Evolutionary conservation across 1,139 yeast species (phyloP).

Genomic region (Sugiyamaella castrensis): DNA sequence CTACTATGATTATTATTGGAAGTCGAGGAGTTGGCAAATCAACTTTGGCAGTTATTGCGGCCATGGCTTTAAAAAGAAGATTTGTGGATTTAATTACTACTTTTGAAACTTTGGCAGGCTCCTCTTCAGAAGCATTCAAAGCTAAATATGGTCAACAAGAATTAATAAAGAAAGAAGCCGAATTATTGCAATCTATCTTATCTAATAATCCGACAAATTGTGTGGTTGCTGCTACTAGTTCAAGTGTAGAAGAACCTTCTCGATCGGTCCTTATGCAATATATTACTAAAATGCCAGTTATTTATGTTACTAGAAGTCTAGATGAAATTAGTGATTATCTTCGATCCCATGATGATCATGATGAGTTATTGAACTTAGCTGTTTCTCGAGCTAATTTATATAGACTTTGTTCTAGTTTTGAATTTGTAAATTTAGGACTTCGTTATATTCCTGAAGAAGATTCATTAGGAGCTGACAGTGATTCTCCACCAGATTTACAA

Average conservation of each 20-base stretch:
- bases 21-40: constrained; percentile 23
- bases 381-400: constrained; percentile 14
- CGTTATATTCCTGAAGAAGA: constrained; percentile 5
- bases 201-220: constrained; percentile 18
- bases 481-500: too few species aligned
- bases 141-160: constrained; percentile 15
- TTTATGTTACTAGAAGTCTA: constrained; percentile 21
- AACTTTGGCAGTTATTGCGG: constrained; percentile 23
- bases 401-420: constrained; percentile 22
- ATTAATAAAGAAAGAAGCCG: constrained; percentile 15
- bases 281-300: constrained; percentile 17
- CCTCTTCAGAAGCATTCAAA: constrained; percentile 15
- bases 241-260: constrained; percentile 17
- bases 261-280: constrained; percentile 11
- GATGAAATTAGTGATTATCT: constrained; percentile 21
- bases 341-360: constrained; percentile 17
- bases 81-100: constrained; percentile 20
- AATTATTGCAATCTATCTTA: constrained; percentile 14
- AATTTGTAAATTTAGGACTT: constrained; percentile 23
- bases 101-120: constrained; percentile 18
- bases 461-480: not conserved
- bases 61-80: constrained; percentile 20
- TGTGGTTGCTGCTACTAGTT: constrained; percentile 19
- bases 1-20: constrained; percentile 22
- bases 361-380: constrained; percentile 15